phyloP scores from a whole-genome alignment of 2,329 filamentous ascomycete species.

The Stagonosporopsis vannaccii region DNA sequence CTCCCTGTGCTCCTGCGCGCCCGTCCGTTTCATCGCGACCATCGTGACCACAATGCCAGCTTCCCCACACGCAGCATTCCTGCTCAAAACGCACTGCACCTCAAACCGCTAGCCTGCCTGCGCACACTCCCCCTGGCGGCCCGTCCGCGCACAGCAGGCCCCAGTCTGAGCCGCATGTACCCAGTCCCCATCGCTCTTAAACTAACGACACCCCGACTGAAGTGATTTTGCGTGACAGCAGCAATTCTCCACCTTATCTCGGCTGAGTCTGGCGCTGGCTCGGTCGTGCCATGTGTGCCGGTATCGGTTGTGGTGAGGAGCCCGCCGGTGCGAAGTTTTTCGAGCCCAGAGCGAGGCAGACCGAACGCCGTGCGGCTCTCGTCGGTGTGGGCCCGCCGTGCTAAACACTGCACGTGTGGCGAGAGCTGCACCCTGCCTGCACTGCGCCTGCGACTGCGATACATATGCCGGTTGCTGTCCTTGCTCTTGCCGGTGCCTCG shows the following conservation, averaged over 20 bases:
- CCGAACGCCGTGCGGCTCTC: conserved; percentile 17
- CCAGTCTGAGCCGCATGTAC: conserved; percentile 17
- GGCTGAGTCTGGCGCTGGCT: conserved; percentile 15
- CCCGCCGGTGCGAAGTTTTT: conserved; percentile 9
- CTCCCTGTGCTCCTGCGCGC: neutral
- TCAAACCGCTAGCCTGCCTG: conserved; percentile 7
- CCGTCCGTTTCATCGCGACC: conserved; percentile 10
- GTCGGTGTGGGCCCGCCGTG: conserved; percentile 9
- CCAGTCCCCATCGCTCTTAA: conserved; percentile 18
- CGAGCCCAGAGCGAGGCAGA: conserved; percentile 14
- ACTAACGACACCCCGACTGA: conserved; percentile 13
- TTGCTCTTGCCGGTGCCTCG: neutral
- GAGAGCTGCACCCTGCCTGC: conserved; percentile 1
- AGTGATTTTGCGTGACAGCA: conserved; percentile 15
- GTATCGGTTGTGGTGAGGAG: conserved; percentile 14
- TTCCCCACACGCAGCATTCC: conserved; percentile 16
- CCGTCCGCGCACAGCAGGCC: neutral
- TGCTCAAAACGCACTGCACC: conserved; percentile 7
- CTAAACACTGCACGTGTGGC: neutral
- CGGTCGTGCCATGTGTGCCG: conserved; percentile 8
- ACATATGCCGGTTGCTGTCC: neutral
- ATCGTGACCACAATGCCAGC: conserved; percentile 13
- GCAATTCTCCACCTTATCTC: conserved; percentile 16
- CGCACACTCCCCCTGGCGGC: conserved; percentile 2
- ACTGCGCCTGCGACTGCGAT: neutral